Percentiles rank a stretch among this genome's conserved stretches.
These are phyloP conservation scores for Dendrobium huoshanense DNA, from an alignment of 106 monocot species.

Conservation along the genomic window DNA sequence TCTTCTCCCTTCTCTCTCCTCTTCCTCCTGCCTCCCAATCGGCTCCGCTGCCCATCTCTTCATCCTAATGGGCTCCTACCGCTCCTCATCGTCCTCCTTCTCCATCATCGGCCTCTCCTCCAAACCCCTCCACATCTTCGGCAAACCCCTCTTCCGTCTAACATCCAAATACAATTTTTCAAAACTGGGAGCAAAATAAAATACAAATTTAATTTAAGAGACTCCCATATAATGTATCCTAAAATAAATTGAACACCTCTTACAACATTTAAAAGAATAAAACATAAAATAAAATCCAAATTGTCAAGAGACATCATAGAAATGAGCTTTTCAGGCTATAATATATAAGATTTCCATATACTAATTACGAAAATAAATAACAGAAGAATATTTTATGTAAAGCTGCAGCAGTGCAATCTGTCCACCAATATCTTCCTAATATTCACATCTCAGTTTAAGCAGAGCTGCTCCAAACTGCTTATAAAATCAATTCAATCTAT, in stretches of 20 bases:
- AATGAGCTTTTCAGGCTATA: not conserved
- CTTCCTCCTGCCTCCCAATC: not conserved
- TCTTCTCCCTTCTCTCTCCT: constrained; percentile 11
- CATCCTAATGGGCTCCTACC: constrained; percentile 74
- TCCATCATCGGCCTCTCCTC: constrained; percentile 69
- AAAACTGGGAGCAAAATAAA: no score
- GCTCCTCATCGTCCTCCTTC: constrained; percentile 60
- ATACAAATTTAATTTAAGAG: no score
- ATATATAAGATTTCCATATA: not conserved
- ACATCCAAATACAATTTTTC: no score
- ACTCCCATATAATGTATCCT: no score
- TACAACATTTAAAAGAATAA: no score
- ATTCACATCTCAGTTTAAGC: not conserved
- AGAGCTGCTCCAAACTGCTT: not conserved
- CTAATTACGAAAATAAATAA: not conserved
- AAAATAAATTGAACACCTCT: no score
- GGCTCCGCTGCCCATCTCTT: constrained; percentile 72
- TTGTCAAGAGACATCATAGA: not conserved
- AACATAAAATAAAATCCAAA: no score
- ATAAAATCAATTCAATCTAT: not conserved
- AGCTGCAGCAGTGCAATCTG: not conserved
- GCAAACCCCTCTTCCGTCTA: constrained; percentile 26
- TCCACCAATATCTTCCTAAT: not conserved
- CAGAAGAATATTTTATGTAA: not conserved
- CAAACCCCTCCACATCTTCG: constrained; percentile 68